Evolutionary conservation across 208 protist species (phyloP).

Genomic region (Porcisia hertigi): DNA sequence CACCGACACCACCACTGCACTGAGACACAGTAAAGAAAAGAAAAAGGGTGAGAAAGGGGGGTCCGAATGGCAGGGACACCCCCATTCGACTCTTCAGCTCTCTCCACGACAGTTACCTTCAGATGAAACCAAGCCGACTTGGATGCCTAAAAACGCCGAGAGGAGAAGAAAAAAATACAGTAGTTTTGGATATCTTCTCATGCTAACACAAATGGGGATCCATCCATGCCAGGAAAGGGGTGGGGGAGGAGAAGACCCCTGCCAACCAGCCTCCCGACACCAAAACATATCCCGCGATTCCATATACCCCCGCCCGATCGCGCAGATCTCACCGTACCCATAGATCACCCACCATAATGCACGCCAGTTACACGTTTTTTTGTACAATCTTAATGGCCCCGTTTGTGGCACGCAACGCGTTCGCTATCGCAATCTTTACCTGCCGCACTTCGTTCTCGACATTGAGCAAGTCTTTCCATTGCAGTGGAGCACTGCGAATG

Average conservation of each 20-base stretch:
- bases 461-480: constrained; percentile 48
- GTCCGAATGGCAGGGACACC: background rate
- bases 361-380: background rate
- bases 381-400: constrained; percentile 16
- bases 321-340: background rate
- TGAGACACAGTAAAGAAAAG: background rate
- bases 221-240: no score
- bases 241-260: no score
- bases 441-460: constrained; percentile 71
- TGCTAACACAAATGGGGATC: no score
- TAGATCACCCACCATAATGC: background rate
- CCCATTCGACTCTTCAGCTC: no score
- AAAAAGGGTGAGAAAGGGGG: background rate
- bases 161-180: no score
- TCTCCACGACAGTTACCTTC: no score
- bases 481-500: constrained; percentile 7
- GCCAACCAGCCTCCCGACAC: background rate
- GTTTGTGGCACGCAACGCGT: constrained; percentile 59
- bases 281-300: background rate
- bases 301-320: background rate
- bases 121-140: no score
- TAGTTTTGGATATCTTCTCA: no score
- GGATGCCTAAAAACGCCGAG: no score
- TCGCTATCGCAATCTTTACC: constrained; percentile 80
- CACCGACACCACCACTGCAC: background rate